Evolutionary conservation across 352 stramenopile genomes (phyloP).

Genomic region (Thraustotheca clavata): DNA sequence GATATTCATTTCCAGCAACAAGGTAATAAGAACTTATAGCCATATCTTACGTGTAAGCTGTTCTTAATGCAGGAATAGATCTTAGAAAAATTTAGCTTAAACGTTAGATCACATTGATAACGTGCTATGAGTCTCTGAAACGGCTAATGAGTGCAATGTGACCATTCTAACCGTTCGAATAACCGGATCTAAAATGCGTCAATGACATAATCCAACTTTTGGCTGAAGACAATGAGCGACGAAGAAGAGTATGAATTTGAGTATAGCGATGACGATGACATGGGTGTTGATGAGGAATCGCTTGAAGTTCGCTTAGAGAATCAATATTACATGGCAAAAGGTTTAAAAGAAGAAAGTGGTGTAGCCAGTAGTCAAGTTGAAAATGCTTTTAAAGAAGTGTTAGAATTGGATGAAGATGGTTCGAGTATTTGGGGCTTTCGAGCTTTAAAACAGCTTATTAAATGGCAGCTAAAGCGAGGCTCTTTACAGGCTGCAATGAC

Average conservation of each 20-base stretch:
- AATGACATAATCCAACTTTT: too few species aligned
- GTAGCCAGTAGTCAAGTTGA: conserved; percentile 34
- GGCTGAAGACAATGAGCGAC: conserved; percentile 42
- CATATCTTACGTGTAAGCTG: background rate
- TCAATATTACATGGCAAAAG: conserved; percentile 90
- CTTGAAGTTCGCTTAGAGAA: conserved; percentile 89
- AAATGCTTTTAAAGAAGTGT: conserved; percentile 21
- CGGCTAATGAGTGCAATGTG: too few species aligned
- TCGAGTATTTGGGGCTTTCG: conserved; percentile 90
- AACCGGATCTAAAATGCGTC: background rate
- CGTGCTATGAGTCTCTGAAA: too few species aligned
- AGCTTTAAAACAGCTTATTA: conserved; percentile 91
- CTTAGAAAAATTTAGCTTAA: background rate
- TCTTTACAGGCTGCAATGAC: conserved; percentile 64
- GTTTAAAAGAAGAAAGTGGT: conserved; percentile 25
- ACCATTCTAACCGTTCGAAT: conserved; percentile 1
- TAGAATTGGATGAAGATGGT: conserved; percentile 9
- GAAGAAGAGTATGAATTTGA: conserved; percentile 87
- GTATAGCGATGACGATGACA: conserved; percentile 88
- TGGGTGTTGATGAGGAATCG: conserved; percentile 59
- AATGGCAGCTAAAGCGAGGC: conserved; percentile 80
- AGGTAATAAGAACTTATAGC: too few species aligned
- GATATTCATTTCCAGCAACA: too few species aligned
- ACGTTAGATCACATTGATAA: too few species aligned
- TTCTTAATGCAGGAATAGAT: conserved; percentile 3